These are phyloP conservation scores for Noccaea caerulescens DNA, from an alignment of 345 rosid genomes.

Conservation along the genomic window DNA sequence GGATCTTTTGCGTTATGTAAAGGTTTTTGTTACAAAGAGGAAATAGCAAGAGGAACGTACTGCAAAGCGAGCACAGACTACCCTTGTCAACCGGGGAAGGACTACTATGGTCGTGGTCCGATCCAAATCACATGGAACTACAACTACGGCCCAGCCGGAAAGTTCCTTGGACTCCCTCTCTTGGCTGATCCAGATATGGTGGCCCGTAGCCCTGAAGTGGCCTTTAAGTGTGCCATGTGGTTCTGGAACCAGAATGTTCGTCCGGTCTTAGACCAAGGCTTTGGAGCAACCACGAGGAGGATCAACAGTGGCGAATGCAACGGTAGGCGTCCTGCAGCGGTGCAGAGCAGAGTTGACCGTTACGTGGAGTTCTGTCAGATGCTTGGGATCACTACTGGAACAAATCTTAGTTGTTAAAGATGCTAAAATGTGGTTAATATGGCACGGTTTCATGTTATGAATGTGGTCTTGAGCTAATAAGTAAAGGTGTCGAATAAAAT, in stretches of 20 bases:
- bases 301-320: constrained; percentile 63
- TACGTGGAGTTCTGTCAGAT: constrained; percentile 48
- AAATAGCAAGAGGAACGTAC: constrained; percentile 44
- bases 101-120: constrained; percentile 65
- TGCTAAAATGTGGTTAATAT: background rate
- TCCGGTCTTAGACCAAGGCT: constrained; percentile 52
- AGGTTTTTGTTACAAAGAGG: constrained; percentile 52
- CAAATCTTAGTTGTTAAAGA: constrained; percentile 46
- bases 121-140: constrained; percentile 66
- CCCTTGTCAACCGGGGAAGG: constrained; percentile 47
- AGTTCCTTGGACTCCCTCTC: constrained; percentile 46
- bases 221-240: constrained; percentile 63
- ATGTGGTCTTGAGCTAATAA: constrained; percentile 21
- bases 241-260: constrained; percentile 62
- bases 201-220: constrained; percentile 45
- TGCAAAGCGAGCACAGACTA: constrained; percentile 29
- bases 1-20: background rate
- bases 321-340: constrained; percentile 41
- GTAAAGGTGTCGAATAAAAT: constrained; percentile 28
- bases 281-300: constrained; percentile 52
- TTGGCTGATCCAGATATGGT: constrained; percentile 56
- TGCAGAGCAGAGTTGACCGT: constrained; percentile 45
- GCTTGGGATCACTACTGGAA: constrained; percentile 46
- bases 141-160: constrained; percentile 62
- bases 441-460: constrained; percentile 20